Base-by-base conservation (phyloP, 192 early-diverging fungal species). In the Backusella australiensis region DNA sequence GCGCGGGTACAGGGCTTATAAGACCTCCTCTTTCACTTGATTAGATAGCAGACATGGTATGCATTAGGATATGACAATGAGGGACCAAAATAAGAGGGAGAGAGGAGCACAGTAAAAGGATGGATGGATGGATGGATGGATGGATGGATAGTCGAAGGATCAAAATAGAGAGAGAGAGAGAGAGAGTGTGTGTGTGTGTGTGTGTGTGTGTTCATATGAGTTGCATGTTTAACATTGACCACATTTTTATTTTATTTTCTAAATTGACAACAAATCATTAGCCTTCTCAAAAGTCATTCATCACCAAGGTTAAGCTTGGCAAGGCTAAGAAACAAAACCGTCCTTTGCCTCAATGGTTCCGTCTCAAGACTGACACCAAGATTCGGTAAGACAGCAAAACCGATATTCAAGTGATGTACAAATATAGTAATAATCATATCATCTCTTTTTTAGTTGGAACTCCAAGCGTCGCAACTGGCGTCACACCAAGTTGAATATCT, bases 381-480 rank as follows among this genome's bases (percentile, higher is more conserved):
- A 97, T 97, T 88, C 86, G 90, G 90, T 92, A 86, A 59, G 78
- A 49, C 1, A 19, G 46, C 68, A 35, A 23, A 63, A 65, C 12
- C 14, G 3, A 17, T 17, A 14, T 4, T 5, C 42, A 17, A 44
- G 14, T 15, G 14, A 17, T 17, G 42, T 39, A 39, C 38, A 39
- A 39, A 39, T 39, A 39, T 39, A 39, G 38, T 39, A 39, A 39
- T 39, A 39, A 39, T 17, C 0, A 12, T 44, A 4, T 44, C 15
- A 9, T 19, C 15, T 44, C 42, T 4, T 4, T 44, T 17, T 15
- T 78, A 96, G 96, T 78, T 99, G 97, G 93, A 99, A 97, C 91
- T 90, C 95, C 82, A 99, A 99, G 96, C 92, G 98, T 75, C 94
- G 97, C 76, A 92, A 98, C 94, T 99, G 98, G 98, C 94, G 98